Evolutionary conservation across 2,329 filamentous ascomycete genomes (phyloP), one percentile per base, ranked within the genome.

Genomic region (Cladophialophora bantiana): DNA sequence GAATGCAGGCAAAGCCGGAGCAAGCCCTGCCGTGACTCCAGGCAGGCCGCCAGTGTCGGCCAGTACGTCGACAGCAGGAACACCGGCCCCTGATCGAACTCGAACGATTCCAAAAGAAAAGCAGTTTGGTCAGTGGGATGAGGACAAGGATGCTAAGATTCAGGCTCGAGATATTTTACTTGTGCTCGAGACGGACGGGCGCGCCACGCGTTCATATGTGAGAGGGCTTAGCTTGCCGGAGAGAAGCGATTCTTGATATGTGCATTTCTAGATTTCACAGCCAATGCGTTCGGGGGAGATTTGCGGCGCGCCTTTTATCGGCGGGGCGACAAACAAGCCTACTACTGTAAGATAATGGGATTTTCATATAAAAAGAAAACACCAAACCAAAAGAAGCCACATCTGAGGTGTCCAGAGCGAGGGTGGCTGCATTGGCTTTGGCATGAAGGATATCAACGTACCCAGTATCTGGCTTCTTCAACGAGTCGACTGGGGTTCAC

Each of bases 101-200:
- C 64, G 71, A 72, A 48, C 75, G 73, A 55, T 59, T 63, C 56
- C 74, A 71, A 59, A 76, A 15, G 83, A 86, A 31, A 87, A 88
- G 61, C 86, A 88, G 61, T 80, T 92, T 42, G 92, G 92, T n/a
- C 84, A 85, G 15, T 92, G 89, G 85, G 86, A 92, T 66, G 93
- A 97, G 77, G 88, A 90, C 26, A 90, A 90, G 75, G 93, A 92
- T 36, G 86, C 85, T 71, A 89, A 89, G 32, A 92, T 97, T 56
- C 93, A 97, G 80, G 82, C 96, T 60, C 86, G 94, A 62, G 94
- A 97, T 77, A 89, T 93, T 82, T 83, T 96, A 15, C 83, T 87
- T 20, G 91, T 91, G 67, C 83, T 97, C 55, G 94, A 97, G 77
- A 83, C 88, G 59, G 92, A 96, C 75, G 90, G 91, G 1, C 85